Base-by-base conservation (phyloP, 2,329 filamentous ascomycete species). In the Aspergillus fumigatus region DNA sequence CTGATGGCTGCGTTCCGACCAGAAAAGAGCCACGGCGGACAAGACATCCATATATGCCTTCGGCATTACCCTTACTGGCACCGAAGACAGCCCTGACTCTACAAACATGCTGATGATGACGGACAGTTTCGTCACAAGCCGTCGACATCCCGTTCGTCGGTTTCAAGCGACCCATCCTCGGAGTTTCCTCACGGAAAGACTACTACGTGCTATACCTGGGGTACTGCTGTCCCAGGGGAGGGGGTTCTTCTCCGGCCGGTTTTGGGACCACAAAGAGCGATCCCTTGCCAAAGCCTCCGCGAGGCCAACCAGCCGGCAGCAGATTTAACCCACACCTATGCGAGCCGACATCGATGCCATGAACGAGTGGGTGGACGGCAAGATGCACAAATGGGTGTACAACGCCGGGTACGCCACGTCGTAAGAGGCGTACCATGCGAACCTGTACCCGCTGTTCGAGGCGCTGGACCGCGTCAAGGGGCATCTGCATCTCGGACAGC, bases 341-440 rank as follows among this genome's bases (percentile, higher is more conserved):
- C 79, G 79, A 40, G 66, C 63, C 14, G 72, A 87, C 58, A 94
- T 96, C 60, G 89, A 96, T 60, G 84, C 82, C 58, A 80, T 88
- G 61, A 87, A 93, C 69, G 80, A 79, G 51, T 95, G 90, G 90
- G 88, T 87, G 6, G 94, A 94, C 69, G 80, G 78, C 50, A 70
- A 67, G 2, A 74, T 83, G 56, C 83, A 83, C 65, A 81, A 84
- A 56, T 81, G 80, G 0, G 78, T 83, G 4, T 84, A 80, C 65
- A 80, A 81, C 64, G 74, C 84, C 32, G 91, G 91, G 3, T 94
- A 95, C 64, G 90, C 91, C 9, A 88, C 84, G 3, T 88, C 87
- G 3, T 87, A 91, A 71, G 82, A 83, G 52, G 89, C 89, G 0
- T 96, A 96, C 70, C 86, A 92, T 63, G 79, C 80, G 57, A 88